Evolutionary conservation across 2,329 filamentous ascomycete species (phyloP).

Genomic region (Fusarium secorum): DNA sequence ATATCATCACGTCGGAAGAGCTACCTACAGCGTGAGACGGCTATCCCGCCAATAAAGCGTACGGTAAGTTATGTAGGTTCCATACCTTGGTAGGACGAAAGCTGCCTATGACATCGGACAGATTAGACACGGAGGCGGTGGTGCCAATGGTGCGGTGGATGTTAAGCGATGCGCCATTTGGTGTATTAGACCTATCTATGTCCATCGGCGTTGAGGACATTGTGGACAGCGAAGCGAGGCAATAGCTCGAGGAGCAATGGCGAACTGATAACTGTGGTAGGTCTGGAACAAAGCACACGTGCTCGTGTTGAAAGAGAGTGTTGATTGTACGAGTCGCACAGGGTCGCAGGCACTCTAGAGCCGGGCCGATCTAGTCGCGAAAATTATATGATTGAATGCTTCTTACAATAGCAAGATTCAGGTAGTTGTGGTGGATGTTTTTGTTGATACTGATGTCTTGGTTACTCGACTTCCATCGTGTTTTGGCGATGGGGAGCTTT

Average conservation of each 20-base stretch:
- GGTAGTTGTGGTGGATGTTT: not conserved
- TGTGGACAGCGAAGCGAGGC: not conserved
- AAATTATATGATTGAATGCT: not conserved
- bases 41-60: not conserved
- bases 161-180: constrained; percentile 56
- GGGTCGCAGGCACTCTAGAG: not conserved
- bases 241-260: not conserved
- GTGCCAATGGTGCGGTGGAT: constrained; percentile 58
- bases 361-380: not conserved
- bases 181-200: constrained; percentile 55
- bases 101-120: constrained; percentile 78
- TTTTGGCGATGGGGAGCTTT: constrained; percentile 24
- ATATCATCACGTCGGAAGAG: constrained; percentile 67
- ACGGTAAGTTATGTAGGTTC: not conserved
- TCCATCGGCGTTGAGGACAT: constrained; percentile 68
- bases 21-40: constrained; percentile 22
- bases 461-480: constrained; percentile 4
- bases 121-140: constrained; percentile 65
- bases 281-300: constrained; percentile 5
- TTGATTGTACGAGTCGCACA: not conserved
- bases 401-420: not conserved
- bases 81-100: constrained; percentile 83
- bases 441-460: not conserved
- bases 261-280: not conserved
- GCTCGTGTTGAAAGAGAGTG: not conserved